These are phyloP conservation scores for Kwoniella europaea DNA, from an alignment of 768 basidiomycete genomes.

Conservation along the genomic window DNA sequence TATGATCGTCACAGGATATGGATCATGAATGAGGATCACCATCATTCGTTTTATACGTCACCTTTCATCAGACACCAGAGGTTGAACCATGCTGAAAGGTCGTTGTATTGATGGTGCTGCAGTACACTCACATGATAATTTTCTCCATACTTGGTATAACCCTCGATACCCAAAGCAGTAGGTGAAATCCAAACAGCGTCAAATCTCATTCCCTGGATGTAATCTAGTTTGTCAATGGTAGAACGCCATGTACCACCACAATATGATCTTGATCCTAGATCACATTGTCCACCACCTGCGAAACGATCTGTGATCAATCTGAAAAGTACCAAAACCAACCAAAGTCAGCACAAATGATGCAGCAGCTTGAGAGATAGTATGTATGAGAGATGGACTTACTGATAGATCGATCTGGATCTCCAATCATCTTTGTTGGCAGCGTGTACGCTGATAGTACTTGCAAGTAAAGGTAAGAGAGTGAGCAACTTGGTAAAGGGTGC, in stretches of 20 bases:
- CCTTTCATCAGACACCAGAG: no score
- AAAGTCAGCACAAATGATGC: not conserved
- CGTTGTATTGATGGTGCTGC: not conserved
- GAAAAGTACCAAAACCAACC: not conserved
- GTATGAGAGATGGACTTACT: slow-evolving; percentile 27
- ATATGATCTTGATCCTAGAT: slow-evolving; percentile 38
- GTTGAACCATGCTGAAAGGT: no score
- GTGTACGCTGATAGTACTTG: slow-evolving; percentile 11
- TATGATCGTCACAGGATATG: no score
- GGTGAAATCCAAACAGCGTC: slow-evolving; percentile 59
- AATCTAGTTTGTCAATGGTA: slow-evolving; percentile 54
- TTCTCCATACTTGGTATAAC: slow-evolving; percentile 48
- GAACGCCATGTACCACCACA: slow-evolving; percentile 55
- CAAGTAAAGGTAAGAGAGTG: slow-evolving; percentile 28
- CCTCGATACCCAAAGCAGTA: slow-evolving; percentile 51
- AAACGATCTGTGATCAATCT: slow-evolving; percentile 58
- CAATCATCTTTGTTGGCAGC: slow-evolving; percentile 48
- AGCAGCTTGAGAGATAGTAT: not conserved
- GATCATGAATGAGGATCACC: no score
- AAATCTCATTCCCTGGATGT: slow-evolving; percentile 58
- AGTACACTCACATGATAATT: slow-evolving; percentile 53
- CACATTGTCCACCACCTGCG: slow-evolving; percentile 46
- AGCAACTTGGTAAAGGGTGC: slow-evolving; percentile 14
- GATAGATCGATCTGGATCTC: slow-evolving; percentile 47
- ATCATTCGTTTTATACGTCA: no score